Conservation (phyloP, 257 asterid species). For the Capsicum chinense region DNA sequence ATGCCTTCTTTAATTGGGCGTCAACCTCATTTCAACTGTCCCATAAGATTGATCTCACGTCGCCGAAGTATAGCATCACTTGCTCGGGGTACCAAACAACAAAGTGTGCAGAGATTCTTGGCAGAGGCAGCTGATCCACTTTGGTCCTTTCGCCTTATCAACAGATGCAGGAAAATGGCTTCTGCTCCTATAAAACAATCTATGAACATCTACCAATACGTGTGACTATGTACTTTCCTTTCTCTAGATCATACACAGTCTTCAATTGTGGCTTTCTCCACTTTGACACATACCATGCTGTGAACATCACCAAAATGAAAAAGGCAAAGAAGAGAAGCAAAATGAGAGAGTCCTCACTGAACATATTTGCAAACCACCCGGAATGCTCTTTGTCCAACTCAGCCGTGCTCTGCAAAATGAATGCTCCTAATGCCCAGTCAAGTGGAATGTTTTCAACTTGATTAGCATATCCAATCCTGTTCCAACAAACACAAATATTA, state of each 20-base stretch:
- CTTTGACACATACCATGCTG: constrained; percentile 54
- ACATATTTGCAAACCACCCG: constrained; percentile 43
- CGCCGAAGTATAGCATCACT: too few relatives aligned
- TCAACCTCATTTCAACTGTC: constrained; percentile 23
- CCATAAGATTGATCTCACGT: background rate
- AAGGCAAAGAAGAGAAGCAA: constrained; percentile 52
- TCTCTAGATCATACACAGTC: constrained; percentile 94
- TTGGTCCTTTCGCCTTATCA: constrained; percentile 22
- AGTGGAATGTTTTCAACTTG: constrained; percentile 77
- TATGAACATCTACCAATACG: constrained; percentile 72
- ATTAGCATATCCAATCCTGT: constrained; percentile 76
- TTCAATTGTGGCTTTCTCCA: constrained; percentile 83
- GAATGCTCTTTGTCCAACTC: constrained; percentile 47
- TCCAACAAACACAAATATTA: constrained; percentile 4
- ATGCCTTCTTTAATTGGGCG: background rate
- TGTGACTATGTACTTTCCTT: constrained; percentile 92
- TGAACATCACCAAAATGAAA: constrained; percentile 46
- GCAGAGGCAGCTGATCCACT: background rate
- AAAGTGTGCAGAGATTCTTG: too few relatives aligned
- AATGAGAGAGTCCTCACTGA: constrained; percentile 48
- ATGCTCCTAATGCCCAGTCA: constrained; percentile 97
- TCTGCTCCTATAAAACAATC: constrained; percentile 31
- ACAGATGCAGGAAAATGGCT: constrained; percentile 31
- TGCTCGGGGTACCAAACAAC: too few relatives aligned
- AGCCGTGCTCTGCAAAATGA: constrained; percentile 67